Evolutionary conservation across 2,329 filamentous ascomycete genomes (phyloP).

Genomic region (Diplodia sapinea): DNA sequence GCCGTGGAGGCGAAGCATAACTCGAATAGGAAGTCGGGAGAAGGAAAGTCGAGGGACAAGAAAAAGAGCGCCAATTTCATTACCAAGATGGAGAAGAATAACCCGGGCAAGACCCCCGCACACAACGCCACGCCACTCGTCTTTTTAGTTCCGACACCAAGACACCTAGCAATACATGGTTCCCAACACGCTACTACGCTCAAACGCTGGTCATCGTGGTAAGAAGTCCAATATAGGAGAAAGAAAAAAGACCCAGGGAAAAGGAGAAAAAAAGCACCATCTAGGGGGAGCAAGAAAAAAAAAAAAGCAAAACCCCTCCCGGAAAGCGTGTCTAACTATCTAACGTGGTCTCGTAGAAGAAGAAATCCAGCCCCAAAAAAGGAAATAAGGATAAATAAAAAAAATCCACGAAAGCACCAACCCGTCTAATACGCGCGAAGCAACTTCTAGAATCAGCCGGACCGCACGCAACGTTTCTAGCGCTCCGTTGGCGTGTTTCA

Average conservation of each 20-base stretch:
- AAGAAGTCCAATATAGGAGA: not conserved
- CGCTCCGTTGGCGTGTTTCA: not conserved
- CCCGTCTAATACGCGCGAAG: not conserved
- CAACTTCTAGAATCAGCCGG: not conserved
- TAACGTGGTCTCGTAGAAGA: constrained; percentile 19
- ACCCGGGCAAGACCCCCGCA: not conserved
- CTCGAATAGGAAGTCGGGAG: not conserved
- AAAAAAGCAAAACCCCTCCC: not conserved
- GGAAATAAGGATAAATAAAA: not conserved
- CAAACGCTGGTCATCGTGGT: constrained; percentile 8
- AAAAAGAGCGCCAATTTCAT: not conserved
- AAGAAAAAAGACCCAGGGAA: not conserved
- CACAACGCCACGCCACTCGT: too few relatives aligned
- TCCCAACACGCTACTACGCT: constrained; percentile 20
- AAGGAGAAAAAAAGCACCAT: not conserved
- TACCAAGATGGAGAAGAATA: not conserved
- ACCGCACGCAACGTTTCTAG: not conserved
- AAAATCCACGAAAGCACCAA: not conserved
- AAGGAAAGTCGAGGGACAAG: not conserved
- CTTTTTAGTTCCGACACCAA: constrained; percentile 11
- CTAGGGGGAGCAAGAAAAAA: not conserved
- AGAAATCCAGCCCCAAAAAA: not conserved
- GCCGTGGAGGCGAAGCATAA: not conserved
- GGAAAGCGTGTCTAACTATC: constrained; percentile 4
- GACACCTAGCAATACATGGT: constrained; percentile 8